Base-by-base conservation (phyloP, 2,329 filamentous ascomycete species). In the Epichloe gansuensis region DNA sequence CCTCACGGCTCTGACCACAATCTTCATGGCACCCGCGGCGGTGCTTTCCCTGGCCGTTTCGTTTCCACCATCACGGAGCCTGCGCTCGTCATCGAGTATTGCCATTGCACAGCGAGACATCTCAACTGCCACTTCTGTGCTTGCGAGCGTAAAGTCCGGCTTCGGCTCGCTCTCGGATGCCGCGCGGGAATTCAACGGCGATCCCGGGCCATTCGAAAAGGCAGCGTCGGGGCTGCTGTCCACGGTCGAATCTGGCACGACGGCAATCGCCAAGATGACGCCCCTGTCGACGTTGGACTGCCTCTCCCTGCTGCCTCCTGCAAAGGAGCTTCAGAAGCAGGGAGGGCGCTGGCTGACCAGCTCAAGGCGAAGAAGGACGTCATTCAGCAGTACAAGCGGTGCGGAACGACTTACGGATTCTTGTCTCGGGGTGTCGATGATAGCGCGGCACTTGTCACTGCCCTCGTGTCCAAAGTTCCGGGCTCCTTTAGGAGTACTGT, bases 221-320 rank as follows among this genome's bases (percentile, higher is more conserved):
- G 47, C 55, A 35, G 54, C 54, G 9, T 41, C 37, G 21, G 8
- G 12, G 2, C 43, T 57, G 25, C 50, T 57, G 38, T 25, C 34
- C 50, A 53, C 48, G 28, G 52, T 57, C 13, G 48, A 52, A 31
- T n/a, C 52, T 8, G 56, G 52, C 49, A 56, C 52, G 15, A 39
- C 42, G 9, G 23, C 44, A 28, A 15, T 57, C 35, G 21, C 23
- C 15, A 34, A 34, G 34, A 56, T 56, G 56, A 57, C 50, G 9
- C 49, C 52, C 12, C 52, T 57, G 28, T 50, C 52, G 21, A 23
- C 50, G 38, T 28, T 34, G 12, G 56, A 56, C 17, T 54, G 52
- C 35, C 37, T 56, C 7, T 51, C 44, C 5, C 52, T 57, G 38
- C 31, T 57, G 25, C 6, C 6, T 4, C 54, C 54, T 8, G 51